These are phyloP conservation scores for Boletus coccyginus DNA, from an alignment of 768 basidiomycete species.

Conservation along the genomic window DNA sequence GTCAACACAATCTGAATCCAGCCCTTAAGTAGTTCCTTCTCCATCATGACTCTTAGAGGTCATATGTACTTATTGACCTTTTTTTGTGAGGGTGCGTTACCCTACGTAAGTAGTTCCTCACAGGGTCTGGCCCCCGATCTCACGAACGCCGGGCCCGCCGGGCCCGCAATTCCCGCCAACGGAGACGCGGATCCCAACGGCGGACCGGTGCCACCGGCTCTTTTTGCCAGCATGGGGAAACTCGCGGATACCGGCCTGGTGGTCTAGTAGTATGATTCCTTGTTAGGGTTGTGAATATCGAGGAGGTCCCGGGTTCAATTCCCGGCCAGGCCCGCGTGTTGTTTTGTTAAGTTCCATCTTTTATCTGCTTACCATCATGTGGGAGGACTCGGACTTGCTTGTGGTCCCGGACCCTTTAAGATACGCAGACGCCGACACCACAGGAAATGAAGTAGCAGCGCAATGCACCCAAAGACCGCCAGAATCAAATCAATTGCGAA, in stretches of 20 bases:
- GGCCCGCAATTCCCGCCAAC: no score
- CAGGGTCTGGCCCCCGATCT: no score
- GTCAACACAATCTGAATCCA: no score
- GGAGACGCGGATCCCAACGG: not conserved
- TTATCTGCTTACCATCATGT: not conserved
- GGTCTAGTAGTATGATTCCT: constrained; percentile 68
- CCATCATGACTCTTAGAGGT: not conserved
- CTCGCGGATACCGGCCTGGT: constrained; percentile 40
- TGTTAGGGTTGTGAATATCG: constrained; percentile 47
- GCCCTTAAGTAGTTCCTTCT: no score
- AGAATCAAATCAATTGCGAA: constrained; percentile 12
- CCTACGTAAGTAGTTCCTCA: no score
- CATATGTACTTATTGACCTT: not conserved
- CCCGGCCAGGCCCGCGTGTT: constrained; percentile 61
- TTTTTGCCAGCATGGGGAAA: not conserved
- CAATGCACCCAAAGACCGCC: constrained; percentile 10
- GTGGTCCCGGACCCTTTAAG: constrained; percentile 10
- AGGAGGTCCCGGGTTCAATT: constrained; percentile 90
- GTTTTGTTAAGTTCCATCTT: constrained; percentile 7
- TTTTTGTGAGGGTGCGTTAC: no score
- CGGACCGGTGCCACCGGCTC: not conserved
- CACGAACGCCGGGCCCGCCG: no score
- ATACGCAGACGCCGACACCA: constrained; percentile 30
- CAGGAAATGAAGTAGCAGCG: constrained; percentile 28
- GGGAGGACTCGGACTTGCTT: not conserved